Base-by-base conservation (phyloP, 2,329 filamentous ascomycete genomes). In the Fusarium irregulare region DNA sequence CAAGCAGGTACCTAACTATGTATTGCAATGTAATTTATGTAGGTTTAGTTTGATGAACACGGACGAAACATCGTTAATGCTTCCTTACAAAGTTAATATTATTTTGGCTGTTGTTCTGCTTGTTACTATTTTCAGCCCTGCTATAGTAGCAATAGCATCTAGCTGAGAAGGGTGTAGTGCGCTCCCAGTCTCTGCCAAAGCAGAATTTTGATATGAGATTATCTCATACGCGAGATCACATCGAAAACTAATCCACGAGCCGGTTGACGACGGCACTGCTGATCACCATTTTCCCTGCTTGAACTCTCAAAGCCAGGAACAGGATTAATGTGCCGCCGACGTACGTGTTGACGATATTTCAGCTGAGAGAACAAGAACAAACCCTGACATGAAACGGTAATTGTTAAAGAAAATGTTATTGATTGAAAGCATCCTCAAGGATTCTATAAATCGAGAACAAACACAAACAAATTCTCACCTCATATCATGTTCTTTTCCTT, bases 71-170 rank as follows among this genome's bases (percentile, higher is more conserved):
- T 51, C 37, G 32, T 51, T 51, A 51, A 51, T 51, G 32, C 49
- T 51, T 41, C 32, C n/a, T 27, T 27, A 41, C 18, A 20, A 27
- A 28, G 32, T 41, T 51, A 51, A 51, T 34, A 28, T 51, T 51
- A 51, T 41, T 37, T 34, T n/a, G 34, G 18, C 49, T 41, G 27
- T 12, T 28, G 23, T 34, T 28, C 40, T 64, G 28, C 28, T 56
- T 64, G 54, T 49, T 55, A 28, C 68, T 71, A 71, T 68, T 69
- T 71, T 66, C 68, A 71, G 64, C 68, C 68, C 41, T 71, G 68
- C 46, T 51, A 41, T 34, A 56, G 20, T 28, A 14, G 40, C 18
- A 61, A 20, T 20, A 14, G 45, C 25, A 58, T 30, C 32, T 51
- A 41, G 32, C 49, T 51, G 32, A 51, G 49, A 20, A 41, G 18